phyloP scores from a whole-genome alignment of 192 early-diverging fungal genomes.

The Umbelopsis sp. region DNA sequence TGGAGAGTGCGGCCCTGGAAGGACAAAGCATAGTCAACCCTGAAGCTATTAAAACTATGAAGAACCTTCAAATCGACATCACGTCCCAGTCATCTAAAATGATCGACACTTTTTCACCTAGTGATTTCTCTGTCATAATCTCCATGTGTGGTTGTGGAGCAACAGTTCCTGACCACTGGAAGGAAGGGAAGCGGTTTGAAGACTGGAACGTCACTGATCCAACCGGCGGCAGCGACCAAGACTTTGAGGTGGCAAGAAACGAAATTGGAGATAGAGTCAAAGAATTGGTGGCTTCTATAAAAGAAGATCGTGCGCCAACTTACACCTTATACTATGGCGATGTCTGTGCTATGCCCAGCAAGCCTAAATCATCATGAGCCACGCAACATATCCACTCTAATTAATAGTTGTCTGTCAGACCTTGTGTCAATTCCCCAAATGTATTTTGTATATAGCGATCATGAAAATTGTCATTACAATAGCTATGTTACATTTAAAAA shows the following conservation, averaged over 20 bases:
- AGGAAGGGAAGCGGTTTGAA: slow-evolving; percentile 18
- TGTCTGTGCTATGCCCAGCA: background rate
- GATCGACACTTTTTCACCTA: background rate
- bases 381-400: too few species aligned
- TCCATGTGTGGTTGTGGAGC: slow-evolving; percentile 28
- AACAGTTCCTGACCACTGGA: slow-evolving; percentile 12
- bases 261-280: slow-evolving; percentile 10
- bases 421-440: too few species aligned
- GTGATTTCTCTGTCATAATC: slow-evolving; percentile 7
- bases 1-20: slow-evolving; percentile 19
- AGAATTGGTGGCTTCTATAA: slow-evolving; percentile 16
- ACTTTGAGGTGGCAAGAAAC: slow-evolving; percentile 1
- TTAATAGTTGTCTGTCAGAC: too few species aligned
- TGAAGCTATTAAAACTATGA: background rate
- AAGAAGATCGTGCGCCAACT: slow-evolving; percentile 1
- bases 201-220: slow-evolving; percentile 21
- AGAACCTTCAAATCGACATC: background rate
- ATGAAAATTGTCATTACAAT: too few species aligned
- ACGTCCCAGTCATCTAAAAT: slow-evolving; percentile 1
- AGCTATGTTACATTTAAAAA: too few species aligned
- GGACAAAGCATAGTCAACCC: background rate
- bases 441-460: too few species aligned
- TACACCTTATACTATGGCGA: slow-evolving; percentile 12
- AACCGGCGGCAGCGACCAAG: background rate
- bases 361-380: background rate